phyloP scores from a whole-genome alignment of 1,284 basidiomycete species.

The Apiotrichum brassicae region DNA sequence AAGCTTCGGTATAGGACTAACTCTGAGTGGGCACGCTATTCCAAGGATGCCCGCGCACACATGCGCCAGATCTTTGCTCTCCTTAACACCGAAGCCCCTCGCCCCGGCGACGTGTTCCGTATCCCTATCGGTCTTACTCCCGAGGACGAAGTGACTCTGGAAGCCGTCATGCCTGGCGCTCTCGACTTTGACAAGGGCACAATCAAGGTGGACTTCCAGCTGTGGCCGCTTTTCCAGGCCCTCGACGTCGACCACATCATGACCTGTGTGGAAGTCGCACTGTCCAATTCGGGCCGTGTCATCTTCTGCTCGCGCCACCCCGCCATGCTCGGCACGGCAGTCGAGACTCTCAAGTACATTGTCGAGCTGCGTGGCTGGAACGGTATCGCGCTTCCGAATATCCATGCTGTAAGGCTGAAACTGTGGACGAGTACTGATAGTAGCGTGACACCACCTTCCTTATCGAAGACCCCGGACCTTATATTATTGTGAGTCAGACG shows the following conservation, averaged over 20 bases:
- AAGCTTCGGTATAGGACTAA: background rate
- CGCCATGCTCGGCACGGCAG: conserved; percentile 75
- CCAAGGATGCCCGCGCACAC: conserved; percentile 60
- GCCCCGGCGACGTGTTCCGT: conserved; percentile 60
- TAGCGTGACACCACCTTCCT: conserved; percentile 37
- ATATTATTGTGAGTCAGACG: conserved; percentile 63
- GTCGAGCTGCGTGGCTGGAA: conserved; percentile 92
- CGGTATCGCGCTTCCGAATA: conserved; percentile 73
- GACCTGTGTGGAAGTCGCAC: conserved; percentile 84
- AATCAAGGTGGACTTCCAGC: conserved; percentile 61
- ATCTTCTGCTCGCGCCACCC: conserved; percentile 86
- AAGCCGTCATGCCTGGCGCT: conserved; percentile 46
- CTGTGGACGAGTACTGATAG: no score
- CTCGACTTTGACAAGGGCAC: conserved; percentile 47
- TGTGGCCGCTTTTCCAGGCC: conserved; percentile 95
- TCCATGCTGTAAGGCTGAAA: conserved; percentile 58
- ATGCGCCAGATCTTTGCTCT: conserved; percentile 45
- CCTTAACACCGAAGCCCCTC: conserved; percentile 62
- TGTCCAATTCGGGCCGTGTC: conserved; percentile 85
- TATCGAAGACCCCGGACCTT: conserved; percentile 61
- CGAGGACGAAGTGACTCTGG: conserved; percentile 33
- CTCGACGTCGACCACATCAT: conserved; percentile 90
- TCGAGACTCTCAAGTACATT: conserved; percentile 82
- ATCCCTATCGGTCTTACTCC: conserved; percentile 24
- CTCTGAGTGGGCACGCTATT: conserved; percentile 78